Conservation (phyloP, 2,329 filamentous ascomycete species). For the Torrubiellomyces zombiae region DNA sequence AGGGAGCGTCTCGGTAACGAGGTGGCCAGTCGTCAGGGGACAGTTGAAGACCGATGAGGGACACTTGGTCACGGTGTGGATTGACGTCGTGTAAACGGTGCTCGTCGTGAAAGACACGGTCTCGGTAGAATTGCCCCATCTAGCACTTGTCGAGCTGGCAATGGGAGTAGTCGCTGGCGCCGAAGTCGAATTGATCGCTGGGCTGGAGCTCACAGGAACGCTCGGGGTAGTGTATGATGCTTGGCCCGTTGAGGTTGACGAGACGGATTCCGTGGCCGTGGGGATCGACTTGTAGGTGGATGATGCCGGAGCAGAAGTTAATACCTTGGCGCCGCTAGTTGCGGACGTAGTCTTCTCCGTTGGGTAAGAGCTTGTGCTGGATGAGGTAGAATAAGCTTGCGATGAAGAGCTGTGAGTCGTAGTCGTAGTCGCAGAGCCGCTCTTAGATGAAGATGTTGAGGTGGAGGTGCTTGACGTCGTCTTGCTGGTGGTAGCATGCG, state of each 20-base stretch:
- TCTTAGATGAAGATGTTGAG: neutral
- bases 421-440: neutral
- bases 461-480: conserved; percentile 1
- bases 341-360: too few relatives aligned
- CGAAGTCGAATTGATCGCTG: neutral
- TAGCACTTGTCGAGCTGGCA: neutral
- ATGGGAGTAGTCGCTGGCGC: neutral
- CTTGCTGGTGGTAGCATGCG: conserved; percentile 3
- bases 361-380: too few relatives aligned
- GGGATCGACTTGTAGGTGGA: too few relatives aligned
- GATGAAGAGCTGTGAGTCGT: neutral
- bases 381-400: neutral
- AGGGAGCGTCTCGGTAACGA: conserved; percentile 23
- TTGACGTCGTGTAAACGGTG: conserved; percentile 21
- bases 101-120: conserved; percentile 7
- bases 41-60: conserved; percentile 24
- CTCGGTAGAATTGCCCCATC: neutral
- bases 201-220: too few relatives aligned
- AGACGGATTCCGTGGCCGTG: too few relatives aligned
- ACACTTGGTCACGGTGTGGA: conserved; percentile 41
- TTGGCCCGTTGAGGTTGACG: too few relatives aligned
- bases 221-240: too few relatives aligned
- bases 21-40: conserved; percentile 13
- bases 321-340: conserved; percentile 1
- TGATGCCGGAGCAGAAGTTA: too few relatives aligned